These are phyloP conservation scores for Ceratonia siliqua DNA, from an alignment of 306 rosid species.

Conservation along the genomic window DNA sequence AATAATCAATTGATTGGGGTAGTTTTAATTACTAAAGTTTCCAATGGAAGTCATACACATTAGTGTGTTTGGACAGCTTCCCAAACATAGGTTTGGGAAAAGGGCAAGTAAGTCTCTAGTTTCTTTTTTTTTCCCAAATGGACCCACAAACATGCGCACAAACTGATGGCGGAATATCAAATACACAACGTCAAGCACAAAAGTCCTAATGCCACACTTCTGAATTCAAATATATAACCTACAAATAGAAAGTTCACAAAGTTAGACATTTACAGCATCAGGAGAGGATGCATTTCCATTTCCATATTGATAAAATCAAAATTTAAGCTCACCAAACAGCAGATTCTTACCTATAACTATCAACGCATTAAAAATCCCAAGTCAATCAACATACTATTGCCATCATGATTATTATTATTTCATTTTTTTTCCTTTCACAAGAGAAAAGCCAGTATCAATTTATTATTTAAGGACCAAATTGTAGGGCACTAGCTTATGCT, in stretches of 20 bases:
- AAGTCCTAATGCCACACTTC: background rate
- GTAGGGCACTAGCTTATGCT: background rate
- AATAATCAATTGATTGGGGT: background rate
- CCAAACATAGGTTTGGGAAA: background rate
- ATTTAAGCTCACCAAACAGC: background rate
- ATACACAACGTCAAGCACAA: background rate
- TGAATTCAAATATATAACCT: background rate
- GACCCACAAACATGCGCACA: background rate
- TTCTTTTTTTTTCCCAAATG: background rate
- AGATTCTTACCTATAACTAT: constrained; percentile 4
- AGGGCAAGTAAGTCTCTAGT: background rate
- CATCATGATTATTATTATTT: background rate
- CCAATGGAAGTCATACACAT: background rate
- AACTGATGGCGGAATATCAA: background rate
- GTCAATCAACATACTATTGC: background rate
- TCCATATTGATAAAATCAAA: background rate
- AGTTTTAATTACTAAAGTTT: background rate
- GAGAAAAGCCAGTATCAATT: background rate
- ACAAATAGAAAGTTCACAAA: background rate
- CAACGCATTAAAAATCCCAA: background rate
- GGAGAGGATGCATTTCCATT: background rate
- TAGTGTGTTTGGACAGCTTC: constrained; percentile 22
- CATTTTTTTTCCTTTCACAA: background rate
- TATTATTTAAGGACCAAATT: background rate
- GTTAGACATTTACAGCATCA: background rate